Base-by-base conservation (phyloP, 176 grass and related monocot species). In the Olyra latifolia region DNA sequence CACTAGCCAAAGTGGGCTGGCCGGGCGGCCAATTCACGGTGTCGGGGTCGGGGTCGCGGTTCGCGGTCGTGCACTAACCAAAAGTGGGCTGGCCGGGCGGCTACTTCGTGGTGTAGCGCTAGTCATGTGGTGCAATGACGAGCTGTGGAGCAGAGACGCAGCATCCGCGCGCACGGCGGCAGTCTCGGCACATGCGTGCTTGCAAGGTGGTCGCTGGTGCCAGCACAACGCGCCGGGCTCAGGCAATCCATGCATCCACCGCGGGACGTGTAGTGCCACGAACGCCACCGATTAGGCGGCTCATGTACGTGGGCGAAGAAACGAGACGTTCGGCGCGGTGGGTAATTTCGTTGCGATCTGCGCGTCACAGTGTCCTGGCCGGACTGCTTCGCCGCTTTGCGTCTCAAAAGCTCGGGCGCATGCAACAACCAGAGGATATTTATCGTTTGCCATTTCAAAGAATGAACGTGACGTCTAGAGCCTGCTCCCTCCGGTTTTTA, bases 121-220 rank as follows among this genome's bases (percentile, higher is more conserved):
- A 2, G 39, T 55, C 50, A 23, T 48, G 23, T 29, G 64, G 72
- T 83, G 80, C 86, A 27, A 22, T 65, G 39, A 44, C 57, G 10
- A 83, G 80, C 42, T 25, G 80, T 40, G 57, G 11, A 72, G 73
- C 86, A 83, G 47, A 32, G n/a, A n/a, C n/a, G 19, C 9, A 13
- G 38, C 30, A 0, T 6, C 55, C 7, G 22, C 22, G 11, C 42
- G 80, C 42, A 25, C 54, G 16, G 74, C 55, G 24, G 38, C 25
- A 22, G 25, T 35, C 41, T 22, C 64, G 78, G 82, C 52, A 84
- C 38, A 64, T 74, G 61, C 45, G 47, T 2, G 19, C 50, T 8
- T 5, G 17, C 1, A 5, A 4, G 10, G 39, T 11, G 29, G 48
- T 72, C 55, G 23, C 16, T 75, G 60, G 14, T 43, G n/a, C n/a